Evolutionary conservation across 2,329 filamentous ascomycete genomes (phyloP).

Genomic region (Lecanicillium sp.): DNA sequence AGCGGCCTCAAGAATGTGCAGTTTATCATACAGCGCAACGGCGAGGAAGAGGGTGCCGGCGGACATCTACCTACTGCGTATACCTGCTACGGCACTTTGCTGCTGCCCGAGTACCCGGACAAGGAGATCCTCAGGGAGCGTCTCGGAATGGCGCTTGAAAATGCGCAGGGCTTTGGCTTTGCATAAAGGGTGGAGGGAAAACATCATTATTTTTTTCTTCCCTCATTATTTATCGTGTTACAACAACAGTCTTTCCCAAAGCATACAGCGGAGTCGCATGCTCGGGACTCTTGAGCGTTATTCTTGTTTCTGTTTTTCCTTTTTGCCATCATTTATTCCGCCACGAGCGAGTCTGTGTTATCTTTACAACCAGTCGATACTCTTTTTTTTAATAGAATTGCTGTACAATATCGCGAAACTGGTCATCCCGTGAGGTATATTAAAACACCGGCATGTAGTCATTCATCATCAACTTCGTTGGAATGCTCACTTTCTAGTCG

Average conservation of each 20-base stretch:
- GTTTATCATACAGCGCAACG: conserved; percentile 77
- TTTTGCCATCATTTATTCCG: no score
- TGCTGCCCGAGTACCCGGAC: conserved; percentile 76
- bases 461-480: no score
- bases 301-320: neutral
- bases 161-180: conserved; percentile 84
- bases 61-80: conserved; percentile 74
- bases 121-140: conserved; percentile 66
- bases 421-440: no score
- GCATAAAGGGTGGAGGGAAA: conserved; percentile 39
- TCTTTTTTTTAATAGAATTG: conserved; percentile 6
- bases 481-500: conserved; percentile 29
- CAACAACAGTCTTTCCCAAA: neutral
- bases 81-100: conserved; percentile 86
- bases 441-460: no score
- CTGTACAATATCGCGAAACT: neutral
- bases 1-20: conserved; percentile 76
- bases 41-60: conserved; percentile 49
- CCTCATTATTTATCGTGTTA: neutral
- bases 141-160: conserved; percentile 78
- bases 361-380: neutral
- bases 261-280: conserved; percentile 6
- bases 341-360: conserved; percentile 6
- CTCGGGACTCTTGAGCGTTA: neutral
- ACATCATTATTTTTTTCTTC: neutral